phyloP scores from a whole-genome alignment of 495 filamentous ascomycete species.

The Oleoguttula mirabilis region DNA sequence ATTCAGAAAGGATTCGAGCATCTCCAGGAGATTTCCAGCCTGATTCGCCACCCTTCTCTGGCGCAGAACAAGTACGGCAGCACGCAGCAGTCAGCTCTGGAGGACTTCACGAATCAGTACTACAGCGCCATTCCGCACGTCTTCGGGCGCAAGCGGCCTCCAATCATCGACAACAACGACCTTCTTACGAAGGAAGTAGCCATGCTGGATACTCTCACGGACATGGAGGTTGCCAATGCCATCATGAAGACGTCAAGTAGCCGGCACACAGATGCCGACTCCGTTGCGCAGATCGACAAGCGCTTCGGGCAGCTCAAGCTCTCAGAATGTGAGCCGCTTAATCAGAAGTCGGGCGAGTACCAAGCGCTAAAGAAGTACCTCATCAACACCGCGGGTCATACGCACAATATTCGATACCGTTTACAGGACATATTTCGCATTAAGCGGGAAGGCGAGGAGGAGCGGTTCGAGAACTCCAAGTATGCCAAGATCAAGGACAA shows the following conservation, averaged over 20 bases:
- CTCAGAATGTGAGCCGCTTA: conserved; percentile 63
- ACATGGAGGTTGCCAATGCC: conserved; percentile 70
- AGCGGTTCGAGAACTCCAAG: conserved; percentile 48
- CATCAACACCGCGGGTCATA: conserved; percentile 45
- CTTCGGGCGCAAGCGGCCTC: conserved; percentile 63
- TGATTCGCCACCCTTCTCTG: conserved; percentile 41
- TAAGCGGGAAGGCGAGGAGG: conserved; percentile 58
- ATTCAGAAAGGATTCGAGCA: conserved; percentile 57
- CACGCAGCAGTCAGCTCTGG: conserved; percentile 33
- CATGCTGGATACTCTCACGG: conserved; percentile 61
- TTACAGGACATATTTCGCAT: conserved; percentile 76
- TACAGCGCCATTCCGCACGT: conserved; percentile 73
- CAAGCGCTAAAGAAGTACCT: conserved; percentile 52
- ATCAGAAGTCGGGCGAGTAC: conserved; percentile 49
- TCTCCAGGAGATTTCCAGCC: conserved; percentile 58
- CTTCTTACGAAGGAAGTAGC: conserved; percentile 62
- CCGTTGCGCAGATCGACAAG: conserved; percentile 43
- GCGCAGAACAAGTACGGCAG: conserved; percentile 37
- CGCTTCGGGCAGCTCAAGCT: conserved; percentile 59
- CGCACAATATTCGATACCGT: conserved; percentile 41
- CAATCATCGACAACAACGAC: conserved; percentile 41
- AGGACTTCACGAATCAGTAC: conserved; percentile 57
- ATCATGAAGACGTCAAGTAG: conserved; percentile 70
- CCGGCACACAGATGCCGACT: conserved; percentile 36
- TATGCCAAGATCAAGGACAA: conserved; percentile 35